phyloP scores from a whole-genome alignment of 1,139 yeast genomes.

The Meyerozyma guilliermondii region DNA sequence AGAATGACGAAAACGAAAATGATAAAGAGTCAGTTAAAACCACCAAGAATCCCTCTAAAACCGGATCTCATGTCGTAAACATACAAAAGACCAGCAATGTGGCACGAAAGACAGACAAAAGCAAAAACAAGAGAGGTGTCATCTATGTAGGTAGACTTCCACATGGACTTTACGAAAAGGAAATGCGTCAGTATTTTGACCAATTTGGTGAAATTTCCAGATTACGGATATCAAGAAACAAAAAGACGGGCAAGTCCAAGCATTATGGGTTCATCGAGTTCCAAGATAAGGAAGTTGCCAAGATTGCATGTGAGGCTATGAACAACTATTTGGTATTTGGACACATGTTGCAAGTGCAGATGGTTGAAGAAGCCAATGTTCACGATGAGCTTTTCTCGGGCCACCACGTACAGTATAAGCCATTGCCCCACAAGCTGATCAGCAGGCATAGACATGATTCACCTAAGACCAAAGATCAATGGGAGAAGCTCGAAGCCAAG shows the following conservation, averaged over 20 bases:
- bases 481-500: conserved; percentile 41
- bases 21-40: too few species aligned
- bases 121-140: conserved; percentile 48
- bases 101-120: conserved; percentile 11
- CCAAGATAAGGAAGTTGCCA: conserved; percentile 67
- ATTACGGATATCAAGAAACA: conserved; percentile 80
- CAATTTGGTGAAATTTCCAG: conserved; percentile 86
- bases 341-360: conserved; percentile 68
- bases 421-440: conserved; percentile 60
- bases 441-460: conserved; percentile 51
- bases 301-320: conserved; percentile 91
- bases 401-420: conserved; percentile 49
- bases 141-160: conserved; percentile 91
- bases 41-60: too few species aligned
- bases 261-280: conserved; percentile 93
- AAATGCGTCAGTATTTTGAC: conserved; percentile 71
- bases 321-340: conserved; percentile 87
- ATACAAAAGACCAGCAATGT: not conserved
- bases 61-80: not conserved
- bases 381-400: conserved; percentile 51
- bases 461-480: conserved; percentile 52
- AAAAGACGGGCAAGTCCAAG: conserved; percentile 85
- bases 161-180: conserved; percentile 83
- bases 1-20: too few species aligned
- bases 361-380: conserved; percentile 39